A percentile compares a stretch with the other conserved stretches of the same genome.
These are phyloP conservation scores for Paraphysoderma sedebokerense DNA, from an alignment of 371 early-diverging fungal genomes.

Conservation along the genomic window DNA sequence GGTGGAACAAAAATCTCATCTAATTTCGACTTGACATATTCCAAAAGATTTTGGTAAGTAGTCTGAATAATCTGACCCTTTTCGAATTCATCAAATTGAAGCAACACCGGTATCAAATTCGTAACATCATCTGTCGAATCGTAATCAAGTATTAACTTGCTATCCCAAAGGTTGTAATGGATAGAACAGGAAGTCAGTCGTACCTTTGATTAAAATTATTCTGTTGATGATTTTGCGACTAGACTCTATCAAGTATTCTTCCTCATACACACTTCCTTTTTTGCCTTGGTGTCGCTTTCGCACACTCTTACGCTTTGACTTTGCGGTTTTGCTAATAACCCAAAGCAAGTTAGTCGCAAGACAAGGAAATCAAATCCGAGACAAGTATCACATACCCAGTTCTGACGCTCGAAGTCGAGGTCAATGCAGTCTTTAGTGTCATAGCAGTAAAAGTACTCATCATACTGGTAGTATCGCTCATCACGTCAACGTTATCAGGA, in stretches of 20 bases:
- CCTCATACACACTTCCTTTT: constrained; percentile 74
- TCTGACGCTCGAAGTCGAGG: constrained; percentile 29
- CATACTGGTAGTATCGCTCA: constrained; percentile 84
- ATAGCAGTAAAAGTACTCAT: constrained; percentile 65
- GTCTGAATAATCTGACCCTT: constrained; percentile 23
- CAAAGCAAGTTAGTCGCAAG: neutral
- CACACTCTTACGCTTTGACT: constrained; percentile 20
- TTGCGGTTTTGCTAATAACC: neutral
- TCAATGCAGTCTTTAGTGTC: constrained; percentile 39
- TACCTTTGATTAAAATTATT: constrained; percentile 7
- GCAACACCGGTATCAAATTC: constrained; percentile 18
- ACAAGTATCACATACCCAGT: constrained; percentile 15
- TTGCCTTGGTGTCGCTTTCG: constrained; percentile 65
- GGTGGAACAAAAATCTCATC: constrained; percentile 25
- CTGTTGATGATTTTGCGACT: constrained; percentile 32
- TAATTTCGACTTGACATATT: constrained; percentile 11
- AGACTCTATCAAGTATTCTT: constrained; percentile 67
- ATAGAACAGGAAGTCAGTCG: neutral
- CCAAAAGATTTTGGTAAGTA: constrained; percentile 19
- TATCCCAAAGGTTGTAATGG: neutral
- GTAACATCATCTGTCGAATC: constrained; percentile 19
- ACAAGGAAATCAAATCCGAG: neutral
- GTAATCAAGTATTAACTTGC: neutral
- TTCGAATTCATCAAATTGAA: constrained; percentile 22
- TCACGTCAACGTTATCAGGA: constrained; percentile 73